Percentiles rank a stretch among this genome's conserved stretches.
These are phyloP conservation scores for Bryoerythrophyllum caledonicum DNA, from an alignment of 225 moss, liverwort and hornwort genomes.

Conservation along the genomic window DNA sequence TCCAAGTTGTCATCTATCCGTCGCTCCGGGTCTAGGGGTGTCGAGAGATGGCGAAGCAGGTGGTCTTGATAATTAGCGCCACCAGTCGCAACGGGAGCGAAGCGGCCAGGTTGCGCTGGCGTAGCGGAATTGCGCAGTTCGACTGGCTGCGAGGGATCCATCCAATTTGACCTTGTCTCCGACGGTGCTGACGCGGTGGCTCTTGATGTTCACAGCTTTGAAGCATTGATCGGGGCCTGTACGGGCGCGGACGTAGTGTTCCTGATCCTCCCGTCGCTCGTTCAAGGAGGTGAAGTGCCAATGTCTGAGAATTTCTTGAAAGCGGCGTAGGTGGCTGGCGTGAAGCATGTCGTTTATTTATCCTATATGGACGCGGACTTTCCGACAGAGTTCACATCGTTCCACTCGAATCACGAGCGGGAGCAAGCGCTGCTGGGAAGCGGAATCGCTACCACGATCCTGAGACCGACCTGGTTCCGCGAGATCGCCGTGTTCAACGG, in stretches of 20 bases:
- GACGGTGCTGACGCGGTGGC: slow-evolving; percentile 18
- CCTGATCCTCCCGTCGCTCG: slow-evolving; percentile 16
- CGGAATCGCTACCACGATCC: too few species aligned
- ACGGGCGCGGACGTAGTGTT: slow-evolving; percentile 4
- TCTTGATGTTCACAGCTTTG: neutral
- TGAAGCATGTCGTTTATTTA: slow-evolving; percentile 21
- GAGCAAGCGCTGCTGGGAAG: too few species aligned
- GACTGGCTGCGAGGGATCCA: slow-evolving; percentile 38
- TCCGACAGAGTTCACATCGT: too few species aligned
- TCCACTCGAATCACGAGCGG: too few species aligned
- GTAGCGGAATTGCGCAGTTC: slow-evolving; percentile 15
- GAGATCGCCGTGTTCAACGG: too few species aligned
- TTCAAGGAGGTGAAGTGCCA: neutral
- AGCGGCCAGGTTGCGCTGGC: slow-evolving; percentile 25
- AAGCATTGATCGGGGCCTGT: slow-evolving; percentile 7
- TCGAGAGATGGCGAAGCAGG: slow-evolving; percentile 22
- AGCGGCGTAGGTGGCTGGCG: slow-evolving; percentile 11
- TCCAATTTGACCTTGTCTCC: slow-evolving; percentile 20
- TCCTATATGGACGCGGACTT: too few species aligned
- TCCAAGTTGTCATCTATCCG: too few species aligned
- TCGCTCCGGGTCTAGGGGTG: too few species aligned
- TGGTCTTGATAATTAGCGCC: neutral
- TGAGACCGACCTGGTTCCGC: too few species aligned
- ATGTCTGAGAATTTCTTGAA: slow-evolving; percentile 15
- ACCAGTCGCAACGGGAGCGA: slow-evolving; percentile 38